phyloP scores from a whole-genome alignment of 345 rosid genomes.

The Gossypium australe region DNA sequence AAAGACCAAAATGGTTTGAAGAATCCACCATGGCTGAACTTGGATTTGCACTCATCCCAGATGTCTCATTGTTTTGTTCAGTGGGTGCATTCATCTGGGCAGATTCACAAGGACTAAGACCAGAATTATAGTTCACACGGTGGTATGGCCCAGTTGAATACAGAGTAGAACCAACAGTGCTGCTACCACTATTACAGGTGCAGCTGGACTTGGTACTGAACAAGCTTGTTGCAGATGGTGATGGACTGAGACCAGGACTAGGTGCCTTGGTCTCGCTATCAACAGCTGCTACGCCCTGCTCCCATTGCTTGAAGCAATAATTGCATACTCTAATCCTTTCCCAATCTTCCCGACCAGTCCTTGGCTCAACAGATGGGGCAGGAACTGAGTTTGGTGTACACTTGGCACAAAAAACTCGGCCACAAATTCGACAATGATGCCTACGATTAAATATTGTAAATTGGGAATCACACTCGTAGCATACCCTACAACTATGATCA shows the following conservation, averaged over 20 bases:
- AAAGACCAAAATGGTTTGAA: slow-evolving; percentile 46
- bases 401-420: slow-evolving; percentile 84
- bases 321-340: slow-evolving; percentile 84
- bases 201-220: slow-evolving; percentile 64
- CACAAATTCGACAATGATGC: slow-evolving; percentile 94
- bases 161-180: slow-evolving; percentile 56
- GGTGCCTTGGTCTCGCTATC: slow-evolving; percentile 46
- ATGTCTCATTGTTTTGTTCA: slow-evolving; percentile 38
- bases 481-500: slow-evolving; percentile 89
- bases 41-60: slow-evolving; percentile 31
- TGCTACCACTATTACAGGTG: slow-evolving; percentile 62
- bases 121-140: slow-evolving; percentile 39
- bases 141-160: slow-evolving; percentile 60
- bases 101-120: slow-evolving; percentile 33
- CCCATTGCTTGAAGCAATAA: slow-evolving; percentile 85
- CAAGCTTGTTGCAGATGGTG: slow-evolving; percentile 71
- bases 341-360: slow-evolving; percentile 46
- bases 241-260: slow-evolving; percentile 55
- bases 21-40: slow-evolving; percentile 36
- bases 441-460: slow-evolving; percentile 81
- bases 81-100: slow-evolving; percentile 41
- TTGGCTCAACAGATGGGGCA: slow-evolving; percentile 55
- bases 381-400: slow-evolving; percentile 79
- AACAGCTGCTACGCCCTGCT: slow-evolving; percentile 43
- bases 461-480: slow-evolving; percentile 94